Conservation (phyloP, 306 rosid species). For the Castanopsis chinensis region DNA sequence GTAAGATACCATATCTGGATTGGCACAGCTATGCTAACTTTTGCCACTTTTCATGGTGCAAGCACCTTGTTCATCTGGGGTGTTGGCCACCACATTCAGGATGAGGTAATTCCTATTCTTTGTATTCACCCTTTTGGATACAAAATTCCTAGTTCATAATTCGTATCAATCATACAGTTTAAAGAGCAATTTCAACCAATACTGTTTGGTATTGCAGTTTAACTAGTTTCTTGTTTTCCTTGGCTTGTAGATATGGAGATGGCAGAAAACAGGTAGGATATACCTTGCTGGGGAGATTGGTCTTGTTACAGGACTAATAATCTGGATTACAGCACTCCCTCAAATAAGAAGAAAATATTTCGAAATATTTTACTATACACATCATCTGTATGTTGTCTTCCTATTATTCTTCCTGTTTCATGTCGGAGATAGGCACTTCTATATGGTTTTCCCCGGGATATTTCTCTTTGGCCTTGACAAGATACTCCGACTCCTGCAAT, state of each 20-base stretch:
- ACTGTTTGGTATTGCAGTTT: background rate
- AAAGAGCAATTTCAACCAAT: background rate
- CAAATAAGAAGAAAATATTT: constrained; percentile 75
- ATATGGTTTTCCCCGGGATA: constrained; percentile 69
- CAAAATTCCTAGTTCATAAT: background rate
- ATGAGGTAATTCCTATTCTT: constrained; percentile 51
- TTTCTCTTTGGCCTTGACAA: constrained; percentile 84
- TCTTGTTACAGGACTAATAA: constrained; percentile 56
- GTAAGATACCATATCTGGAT: constrained; percentile 80
- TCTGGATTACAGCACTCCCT: constrained; percentile 85
- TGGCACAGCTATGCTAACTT: constrained; percentile 76
- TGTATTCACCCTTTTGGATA: background rate
- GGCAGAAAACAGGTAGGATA: constrained; percentile 85
- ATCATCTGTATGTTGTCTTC: constrained; percentile 75
- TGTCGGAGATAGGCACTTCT: constrained; percentile 87
- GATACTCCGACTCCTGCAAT: constrained; percentile 69
- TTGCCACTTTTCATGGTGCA: constrained; percentile 71
- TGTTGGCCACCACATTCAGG: constrained; percentile 61
- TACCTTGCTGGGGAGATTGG: constrained; percentile 81
- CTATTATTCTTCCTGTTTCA: constrained; percentile 87
- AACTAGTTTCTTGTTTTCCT: background rate
- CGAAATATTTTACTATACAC: constrained; percentile 83
- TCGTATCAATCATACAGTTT: background rate
- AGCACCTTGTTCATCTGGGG: constrained; percentile 89
- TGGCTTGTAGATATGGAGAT: constrained; percentile 57